Conservation (phyloP, 805 yeast species). For the Candida tibetensis region DNA sequence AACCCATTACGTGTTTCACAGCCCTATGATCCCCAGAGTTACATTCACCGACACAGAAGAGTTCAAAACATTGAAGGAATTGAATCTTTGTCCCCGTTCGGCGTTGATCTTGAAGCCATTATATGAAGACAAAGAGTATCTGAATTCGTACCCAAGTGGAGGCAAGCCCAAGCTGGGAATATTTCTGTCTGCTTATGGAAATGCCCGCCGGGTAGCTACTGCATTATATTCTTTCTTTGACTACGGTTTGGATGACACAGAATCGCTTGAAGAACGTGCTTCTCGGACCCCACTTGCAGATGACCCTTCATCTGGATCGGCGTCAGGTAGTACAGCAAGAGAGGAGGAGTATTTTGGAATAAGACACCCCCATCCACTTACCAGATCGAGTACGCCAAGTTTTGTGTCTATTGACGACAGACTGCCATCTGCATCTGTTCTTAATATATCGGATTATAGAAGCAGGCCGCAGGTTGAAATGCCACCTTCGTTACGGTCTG, state of each 20-base stretch:
- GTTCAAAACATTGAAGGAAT: slow-evolving; percentile 42
- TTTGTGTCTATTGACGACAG: slow-evolving; percentile 4
- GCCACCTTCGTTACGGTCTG: slow-evolving; percentile 2
- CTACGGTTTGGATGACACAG: slow-evolving; percentile 34
- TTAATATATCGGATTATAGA: background rate
- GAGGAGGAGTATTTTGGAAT: slow-evolving; percentile 2
- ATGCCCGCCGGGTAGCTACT: slow-evolving; percentile 16
- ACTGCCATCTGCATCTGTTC: background rate
- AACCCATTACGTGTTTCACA: slow-evolving; percentile 40
- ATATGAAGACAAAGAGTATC: slow-evolving; percentile 23
- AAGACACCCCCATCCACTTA: slow-evolving; percentile 1
- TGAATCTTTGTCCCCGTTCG: slow-evolving; percentile 70
- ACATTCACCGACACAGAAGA: slow-evolving; percentile 54
- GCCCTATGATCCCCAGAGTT: slow-evolving; percentile 46
- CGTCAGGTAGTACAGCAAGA: slow-evolving; percentile 1
- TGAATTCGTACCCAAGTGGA: slow-evolving; percentile 14
- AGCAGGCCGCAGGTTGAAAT: background rate
- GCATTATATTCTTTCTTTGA: slow-evolving; percentile 43
- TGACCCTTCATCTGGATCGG: background rate
- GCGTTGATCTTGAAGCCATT: slow-evolving; percentile 71
- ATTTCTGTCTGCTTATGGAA: slow-evolving; percentile 4
- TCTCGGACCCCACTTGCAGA: slow-evolving; percentile 4
- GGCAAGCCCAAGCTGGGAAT: slow-evolving; percentile 16
- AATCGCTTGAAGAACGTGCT: slow-evolving; percentile 7
- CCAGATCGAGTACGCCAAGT: slow-evolving; percentile 5